Evolutionary conservation across 2,329 filamentous ascomycete genomes (phyloP), one percentile per base, ranked within the genome.

Genomic region (Amylocarpus encephaloides): DNA sequence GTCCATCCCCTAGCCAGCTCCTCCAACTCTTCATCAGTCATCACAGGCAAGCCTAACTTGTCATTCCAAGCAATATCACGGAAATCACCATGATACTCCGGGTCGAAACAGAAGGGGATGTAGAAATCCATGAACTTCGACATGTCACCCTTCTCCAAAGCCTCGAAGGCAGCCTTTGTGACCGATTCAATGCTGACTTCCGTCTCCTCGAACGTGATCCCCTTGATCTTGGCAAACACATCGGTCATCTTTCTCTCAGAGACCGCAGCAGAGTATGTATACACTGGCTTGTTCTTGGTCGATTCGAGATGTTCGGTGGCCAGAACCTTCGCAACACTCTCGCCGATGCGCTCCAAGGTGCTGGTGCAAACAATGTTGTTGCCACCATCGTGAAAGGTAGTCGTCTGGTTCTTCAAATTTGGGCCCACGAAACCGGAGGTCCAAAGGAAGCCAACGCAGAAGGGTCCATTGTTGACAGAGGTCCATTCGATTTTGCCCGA

Each of bases 41-140:
- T 88, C 85, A 86, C 54, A 88, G 86, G 56, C 85, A 85, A 16
- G 83, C 77, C 70, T 77, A 75, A 1, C 83, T 79, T 48, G 74
- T 81, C 60, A 88, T 76, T 54, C 51, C 72, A 68, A 18, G 63
- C 63, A 57, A 67, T 66, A 12, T 64, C 52, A 7, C 45, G 43
- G 51, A 66, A 70, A 44, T 64, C 65, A 5, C 60, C 47, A 5
- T 65, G 66, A 35, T 67, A 67, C 0, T 52, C 57, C 0, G 65
- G 57, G 1, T 40, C 48, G 15, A 5, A 65, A 52, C 2, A 52
- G 43, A 48, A 70, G 53, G 1, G 66, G 65, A 38, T 64, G 54
- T 13, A 53, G 35, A 40, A 67, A 61, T 11, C 59, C 36, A 43
- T 44, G 15, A 48, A 50, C 47, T 52, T 54, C 9, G 43, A 44